Percentiles rank a stretch among this genome's conserved stretches.
Conservation (phyloP, 495 filamentous ascomycete genomes). For the Lasiosphaeriaceae sp. region DNA sequence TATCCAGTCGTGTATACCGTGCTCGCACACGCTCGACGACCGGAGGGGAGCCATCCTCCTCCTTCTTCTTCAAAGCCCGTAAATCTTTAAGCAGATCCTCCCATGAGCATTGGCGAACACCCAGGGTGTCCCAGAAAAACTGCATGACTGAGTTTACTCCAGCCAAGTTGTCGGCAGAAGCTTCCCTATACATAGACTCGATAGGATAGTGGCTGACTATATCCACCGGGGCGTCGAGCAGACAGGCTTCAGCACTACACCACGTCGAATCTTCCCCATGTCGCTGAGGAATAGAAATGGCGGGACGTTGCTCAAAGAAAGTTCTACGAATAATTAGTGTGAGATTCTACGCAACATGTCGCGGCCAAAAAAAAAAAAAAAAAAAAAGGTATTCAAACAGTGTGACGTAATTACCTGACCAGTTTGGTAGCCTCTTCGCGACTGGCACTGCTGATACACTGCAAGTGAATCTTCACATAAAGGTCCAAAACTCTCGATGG, state of each 20-base stretch:
- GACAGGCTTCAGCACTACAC: neutral
- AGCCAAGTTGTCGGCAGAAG: neutral
- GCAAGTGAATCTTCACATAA: conserved; percentile 12
- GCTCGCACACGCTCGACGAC: neutral
- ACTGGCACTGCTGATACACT: conserved; percentile 4
- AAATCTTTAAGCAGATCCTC: conserved; percentile 1
- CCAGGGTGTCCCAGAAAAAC: conserved; percentile 20
- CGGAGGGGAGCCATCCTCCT: neutral
- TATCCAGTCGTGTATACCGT: neutral
- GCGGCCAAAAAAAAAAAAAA: neutral
- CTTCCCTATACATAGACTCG: neutral
- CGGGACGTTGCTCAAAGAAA: neutral
- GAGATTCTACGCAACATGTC: neutral
- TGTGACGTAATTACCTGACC: no score
- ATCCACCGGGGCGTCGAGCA: conserved; percentile 12
- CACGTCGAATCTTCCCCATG: neutral
- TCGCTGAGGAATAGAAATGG: neutral
- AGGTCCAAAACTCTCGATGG: conserved; percentile 16
- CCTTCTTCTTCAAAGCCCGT: neutral
- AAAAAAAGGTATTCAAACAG: neutral
- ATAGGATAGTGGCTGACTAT: conserved; percentile 9
- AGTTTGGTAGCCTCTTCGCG: neutral
- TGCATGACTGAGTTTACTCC: conserved; percentile 3
- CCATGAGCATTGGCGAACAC: neutral
- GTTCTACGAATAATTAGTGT: neutral